Base-by-base conservation (phyloP, 768 basidiomycete genomes). In the Russula vinacea region DNA sequence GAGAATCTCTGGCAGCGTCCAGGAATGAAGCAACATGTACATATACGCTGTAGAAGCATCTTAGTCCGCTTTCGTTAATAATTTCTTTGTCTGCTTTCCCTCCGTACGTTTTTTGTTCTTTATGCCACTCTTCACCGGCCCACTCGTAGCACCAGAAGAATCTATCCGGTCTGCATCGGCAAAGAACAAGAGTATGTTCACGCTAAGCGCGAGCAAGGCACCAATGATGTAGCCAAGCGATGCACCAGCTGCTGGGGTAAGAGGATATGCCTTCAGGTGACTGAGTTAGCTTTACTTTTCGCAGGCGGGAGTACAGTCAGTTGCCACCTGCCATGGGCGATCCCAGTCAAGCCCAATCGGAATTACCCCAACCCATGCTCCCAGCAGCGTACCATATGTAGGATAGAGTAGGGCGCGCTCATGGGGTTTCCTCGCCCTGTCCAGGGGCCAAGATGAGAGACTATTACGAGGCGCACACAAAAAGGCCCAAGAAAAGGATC, bases 341-440 rank as follows among this genome's bases (percentile, higher is more conserved):
- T 94, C 94, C 96, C 96, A 98, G 75, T 98, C 96, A 19, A 98
- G 84, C 0, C 92, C 90, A 52, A 94, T 87, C 2, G 93, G 91
- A 52, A 95, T 79, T 11, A 83, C 84, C 17, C 94, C 94, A 16
- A 82, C 40, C 95, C 94, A 97, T 50, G 83, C 80, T 6, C 95
- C 96, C 22, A 87, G 33, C 49, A 89, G 67, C 0, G 90, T 78
- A 45, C 92, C 92, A 29, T 88, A 70, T 13, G 83, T 82, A 17
- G 96, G 92, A 70, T 91, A 94, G 19, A 95, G 82, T 24, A 96
- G 73, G 0, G 86, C 84, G 58, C 88, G 79, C 73, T 98, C 96
- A 32, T 90, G 71, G 3, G 86, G 79, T n/a, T 83, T 86, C 67
- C 79, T 82, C 24, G 77, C 74, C 42, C 85, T 88, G 67, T 56